phyloP scores from a whole-genome alignment of 2,329 filamentous ascomycete species.

The Helminthosporium solani region DNA sequence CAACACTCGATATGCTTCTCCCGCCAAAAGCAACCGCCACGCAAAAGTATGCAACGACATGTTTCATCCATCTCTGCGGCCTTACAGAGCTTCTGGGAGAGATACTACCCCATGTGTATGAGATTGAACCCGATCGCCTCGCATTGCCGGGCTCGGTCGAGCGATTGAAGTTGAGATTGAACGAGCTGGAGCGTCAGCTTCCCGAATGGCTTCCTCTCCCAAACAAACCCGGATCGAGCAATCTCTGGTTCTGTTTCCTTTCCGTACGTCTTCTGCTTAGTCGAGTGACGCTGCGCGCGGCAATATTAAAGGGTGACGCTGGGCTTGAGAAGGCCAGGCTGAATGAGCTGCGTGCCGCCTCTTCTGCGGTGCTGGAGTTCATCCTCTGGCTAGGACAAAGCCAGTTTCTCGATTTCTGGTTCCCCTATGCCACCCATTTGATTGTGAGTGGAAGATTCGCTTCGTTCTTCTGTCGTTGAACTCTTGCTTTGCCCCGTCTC shows the following conservation, averaged over 20 bases:
- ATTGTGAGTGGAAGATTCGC: conserved; percentile 27
- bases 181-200: conserved; percentile 36
- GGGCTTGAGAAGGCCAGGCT: conserved; percentile 33
- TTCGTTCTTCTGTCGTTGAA: too few species aligned
- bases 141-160: conserved; percentile 31
- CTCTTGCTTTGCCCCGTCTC: too few species aligned
- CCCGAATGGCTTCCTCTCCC: conserved; percentile 37
- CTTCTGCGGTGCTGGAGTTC: conserved; percentile 53
- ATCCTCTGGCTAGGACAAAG: conserved; percentile 48
- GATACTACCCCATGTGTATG: conserved; percentile 43
- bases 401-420: conserved; percentile 56
- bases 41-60: conserved; percentile 51
- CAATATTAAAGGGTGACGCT: conserved; percentile 27
- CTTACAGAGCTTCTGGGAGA: conserved; percentile 48
- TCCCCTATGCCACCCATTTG: conserved; percentile 52
- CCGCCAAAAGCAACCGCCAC: conserved; percentile 34
- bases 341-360: conserved; percentile 51
- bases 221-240: conserved; percentile 35
- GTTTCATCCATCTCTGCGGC: conserved; percentile 55
- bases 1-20: conserved; percentile 46
- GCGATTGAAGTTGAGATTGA: conserved; percentile 35
- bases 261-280: conserved; percentile 43
- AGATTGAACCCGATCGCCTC: conserved; percentile 32
- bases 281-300: conserved; percentile 36
- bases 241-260: conserved; percentile 45